These are phyloP conservation scores for Ophiognomonia clavigignenti-juglandacearum DNA, from an alignment of 2,329 filamentous ascomycete species.

Conservation along the genomic window DNA sequence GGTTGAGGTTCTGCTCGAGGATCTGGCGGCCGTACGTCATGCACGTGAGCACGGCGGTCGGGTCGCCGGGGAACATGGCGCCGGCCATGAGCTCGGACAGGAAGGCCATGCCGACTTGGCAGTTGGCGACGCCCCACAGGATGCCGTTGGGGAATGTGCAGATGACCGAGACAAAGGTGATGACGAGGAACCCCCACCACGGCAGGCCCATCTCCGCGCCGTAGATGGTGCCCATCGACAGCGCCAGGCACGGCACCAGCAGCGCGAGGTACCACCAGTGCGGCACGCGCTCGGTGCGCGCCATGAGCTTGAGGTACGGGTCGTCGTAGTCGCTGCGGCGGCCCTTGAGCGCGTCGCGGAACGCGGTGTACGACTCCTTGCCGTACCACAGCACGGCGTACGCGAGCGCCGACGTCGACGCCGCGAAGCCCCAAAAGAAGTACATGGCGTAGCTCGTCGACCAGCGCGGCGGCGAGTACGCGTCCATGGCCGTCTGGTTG, in stretches of 20 bases:
- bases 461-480: constrained; percentile 24
- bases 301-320: constrained; percentile 27
- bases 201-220: constrained; percentile 23
- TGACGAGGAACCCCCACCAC: constrained; percentile 27
- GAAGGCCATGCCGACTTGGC: constrained; percentile 25
- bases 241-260: constrained; percentile 20
- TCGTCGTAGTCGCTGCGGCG: constrained; percentile 23
- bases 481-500: constrained; percentile 23
- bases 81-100: constrained; percentile 26
- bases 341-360: constrained; percentile 19
- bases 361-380: constrained; percentile 18
- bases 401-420: constrained; percentile 25
- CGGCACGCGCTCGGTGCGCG: constrained; percentile 21
- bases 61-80: constrained; percentile 24
- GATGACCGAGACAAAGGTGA: constrained; percentile 20
- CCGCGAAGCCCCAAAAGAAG: constrained; percentile 30
- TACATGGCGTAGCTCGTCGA: constrained; percentile 25
- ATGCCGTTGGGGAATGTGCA: constrained; percentile 27
- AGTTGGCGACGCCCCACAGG: constrained; percentile 25
- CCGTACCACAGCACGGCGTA: constrained; percentile 26
- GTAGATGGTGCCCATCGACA: constrained; percentile 25
- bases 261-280: constrained; percentile 28
- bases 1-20: constrained; percentile 27
- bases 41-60: constrained; percentile 23
- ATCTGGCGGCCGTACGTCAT: constrained; percentile 29